phyloP scores from a whole-genome alignment of 495 filamentous ascomycete genomes.

The Hyaloscypha hepaticicola region DNA sequence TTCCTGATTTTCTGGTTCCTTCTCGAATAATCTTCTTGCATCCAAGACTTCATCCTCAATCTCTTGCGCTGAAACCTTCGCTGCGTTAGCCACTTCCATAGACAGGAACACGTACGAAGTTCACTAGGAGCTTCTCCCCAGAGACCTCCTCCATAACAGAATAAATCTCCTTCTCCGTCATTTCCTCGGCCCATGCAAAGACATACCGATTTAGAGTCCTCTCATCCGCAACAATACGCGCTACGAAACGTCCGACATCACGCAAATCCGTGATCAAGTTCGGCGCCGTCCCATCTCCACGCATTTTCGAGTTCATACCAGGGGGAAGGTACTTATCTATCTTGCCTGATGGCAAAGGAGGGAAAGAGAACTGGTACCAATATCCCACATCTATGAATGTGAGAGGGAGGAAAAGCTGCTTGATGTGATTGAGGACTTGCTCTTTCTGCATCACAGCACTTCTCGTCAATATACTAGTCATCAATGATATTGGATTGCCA shows the following conservation, averaged over 20 bases:
- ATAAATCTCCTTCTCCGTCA: slow-evolving; percentile 51
- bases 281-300: slow-evolving; percentile 50
- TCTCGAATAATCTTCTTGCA: background rate
- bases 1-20: background rate
- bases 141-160: slow-evolving; percentile 49
- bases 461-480: slow-evolving; percentile 25
- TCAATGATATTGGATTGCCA: background rate
- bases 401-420: slow-evolving; percentile 52
- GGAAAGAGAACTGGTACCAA: slow-evolving; percentile 58
- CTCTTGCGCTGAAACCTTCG: slow-evolving; percentile 9
- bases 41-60: slow-evolving; percentile 29
- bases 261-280: slow-evolving; percentile 53
- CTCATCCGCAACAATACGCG: slow-evolving; percentile 52
- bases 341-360: slow-evolving; percentile 51
- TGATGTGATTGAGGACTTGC: slow-evolving; percentile 55
- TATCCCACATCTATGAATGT: slow-evolving; percentile 62
- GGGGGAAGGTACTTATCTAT: slow-evolving; percentile 45
- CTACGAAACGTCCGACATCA: slow-evolving; percentile 58
- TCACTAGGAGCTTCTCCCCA: slow-evolving; percentile 53
- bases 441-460: slow-evolving; percentile 45
- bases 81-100: no score
- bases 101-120: slow-evolving; percentile 43
- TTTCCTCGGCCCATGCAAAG: slow-evolving; percentile 50
- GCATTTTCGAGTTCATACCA: slow-evolving; percentile 44
- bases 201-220: slow-evolving; percentile 59